Evolutionary conservation across 306 rosid genomes (phyloP).

Genomic region (Ormosia semicastrata): DNA sequence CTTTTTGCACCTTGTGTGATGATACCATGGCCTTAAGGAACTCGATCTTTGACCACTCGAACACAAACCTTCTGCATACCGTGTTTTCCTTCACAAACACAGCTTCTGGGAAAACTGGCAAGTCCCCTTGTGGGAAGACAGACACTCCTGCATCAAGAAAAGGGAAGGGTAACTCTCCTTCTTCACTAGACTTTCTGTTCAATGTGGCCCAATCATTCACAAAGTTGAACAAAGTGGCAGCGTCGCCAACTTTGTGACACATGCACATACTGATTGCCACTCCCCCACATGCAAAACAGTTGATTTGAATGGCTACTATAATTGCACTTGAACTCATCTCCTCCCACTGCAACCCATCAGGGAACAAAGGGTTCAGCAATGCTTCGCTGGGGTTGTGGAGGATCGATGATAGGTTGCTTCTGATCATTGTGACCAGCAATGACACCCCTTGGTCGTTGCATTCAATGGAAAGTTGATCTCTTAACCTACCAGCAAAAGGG

Average conservation of each 20-base stretch:
- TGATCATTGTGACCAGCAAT: conserved; percentile 30
- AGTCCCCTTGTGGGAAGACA: conserved; percentile 1
- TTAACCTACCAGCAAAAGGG: conserved; percentile 47
- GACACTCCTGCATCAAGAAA: conserved; percentile 14
- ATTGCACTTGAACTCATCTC: not conserved
- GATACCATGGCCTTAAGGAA: conserved; percentile 31
- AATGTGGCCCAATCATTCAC: conserved; percentile 50
- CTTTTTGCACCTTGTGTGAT: not conserved
- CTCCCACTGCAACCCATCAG: conserved; percentile 37
- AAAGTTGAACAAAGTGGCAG: conserved; percentile 36
- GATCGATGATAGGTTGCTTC: conserved; percentile 15
- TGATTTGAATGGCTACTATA: conserved; percentile 43
- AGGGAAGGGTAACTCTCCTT: not conserved
- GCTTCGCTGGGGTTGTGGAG: conserved; percentile 28
- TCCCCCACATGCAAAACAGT: conserved; percentile 51
- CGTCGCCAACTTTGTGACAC: conserved; percentile 52
- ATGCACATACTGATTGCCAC: conserved; percentile 37
- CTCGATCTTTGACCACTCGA: conserved; percentile 25
- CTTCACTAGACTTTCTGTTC: not conserved
- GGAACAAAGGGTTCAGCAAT: conserved; percentile 23
- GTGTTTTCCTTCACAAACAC: not conserved
- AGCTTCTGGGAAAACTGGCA: conserved; percentile 20
- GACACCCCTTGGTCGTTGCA: conserved; percentile 60
- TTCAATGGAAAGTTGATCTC: conserved; percentile 30
- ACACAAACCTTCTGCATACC: conserved; percentile 38